Evolutionary conservation across 1,284 basidiomycete species (phyloP), one percentile per base, ranked within the genome.

Genomic region (Ceratobasidium sp.): DNA sequence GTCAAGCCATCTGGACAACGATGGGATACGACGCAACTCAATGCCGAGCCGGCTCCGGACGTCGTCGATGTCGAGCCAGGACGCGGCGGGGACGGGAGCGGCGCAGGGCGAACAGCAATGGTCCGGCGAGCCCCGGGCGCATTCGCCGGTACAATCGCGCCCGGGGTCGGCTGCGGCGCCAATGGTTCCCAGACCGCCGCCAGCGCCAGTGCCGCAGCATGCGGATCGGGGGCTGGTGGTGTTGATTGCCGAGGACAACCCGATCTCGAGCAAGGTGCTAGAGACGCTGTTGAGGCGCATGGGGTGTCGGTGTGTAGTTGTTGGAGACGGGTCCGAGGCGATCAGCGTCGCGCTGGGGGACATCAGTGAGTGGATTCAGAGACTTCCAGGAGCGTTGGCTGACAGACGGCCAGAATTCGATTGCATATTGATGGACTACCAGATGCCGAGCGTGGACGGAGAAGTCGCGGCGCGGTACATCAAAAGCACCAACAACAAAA

Each of bases 261-360:
- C 96, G 0, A 97, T 96, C 77, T 95, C 94, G 0, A 93, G 92
- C 69, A 96, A 95, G 84, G 96, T 98, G 59, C 89, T 98, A 73
- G 96, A 98, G 81, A 97, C 94, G 0, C 82, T 98, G 59, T 86
- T 99, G 62, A 90, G 92, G 73, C 89, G 95, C 53, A 86, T 98
- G 75, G 96, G 96, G 0, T 98, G 95, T 81, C 89, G 95, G 21
- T 95, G 94, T 80, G 90, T 97, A 1, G 91, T 96, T 6, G 96
- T 98, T 23, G 88, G 93, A 64, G 95, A 99, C 81, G 97, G 96
- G 14, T 95, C 95, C 5, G 95, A 97, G 79, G 96, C 96, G 25
- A 91, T 98, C 76, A 95, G 95, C 76, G 91, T 96, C 73, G 96
- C 96, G 11, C 96, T 98, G 89, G 94, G 95, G 61, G 95, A 95